phyloP scores from a whole-genome alignment of 2,329 filamentous ascomycete genomes.

The Penicillium janthinellum region DNA sequence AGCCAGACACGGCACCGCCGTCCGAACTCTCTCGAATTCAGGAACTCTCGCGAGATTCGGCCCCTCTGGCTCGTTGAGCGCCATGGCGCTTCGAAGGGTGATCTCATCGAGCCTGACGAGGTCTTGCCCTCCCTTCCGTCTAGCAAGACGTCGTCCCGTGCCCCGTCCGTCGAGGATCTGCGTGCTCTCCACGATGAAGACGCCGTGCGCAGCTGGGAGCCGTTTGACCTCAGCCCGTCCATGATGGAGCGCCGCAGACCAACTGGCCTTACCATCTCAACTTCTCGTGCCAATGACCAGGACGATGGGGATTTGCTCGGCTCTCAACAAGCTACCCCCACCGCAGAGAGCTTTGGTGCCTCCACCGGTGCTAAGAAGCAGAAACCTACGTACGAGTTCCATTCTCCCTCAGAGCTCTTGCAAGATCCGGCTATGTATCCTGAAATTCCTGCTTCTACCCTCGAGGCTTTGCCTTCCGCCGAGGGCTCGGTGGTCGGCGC shows the following conservation, averaged over 20 bases:
- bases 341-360: constrained; percentile 55
- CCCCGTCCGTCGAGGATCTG: constrained; percentile 49
- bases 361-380: constrained; percentile 37
- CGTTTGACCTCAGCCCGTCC: constrained; percentile 29
- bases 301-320: constrained; percentile 53
- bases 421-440: constrained; percentile 37
- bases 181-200: constrained; percentile 32
- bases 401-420: constrained; percentile 50
- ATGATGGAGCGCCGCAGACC: constrained; percentile 30
- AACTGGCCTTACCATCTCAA: constrained; percentile 35
- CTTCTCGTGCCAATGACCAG: constrained; percentile 35
- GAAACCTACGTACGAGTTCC: constrained; percentile 49
- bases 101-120: constrained; percentile 41
- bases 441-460: constrained; percentile 27
- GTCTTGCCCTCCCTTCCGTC: constrained; percentile 54
- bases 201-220: constrained; percentile 33
- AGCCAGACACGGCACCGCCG: constrained; percentile 48
- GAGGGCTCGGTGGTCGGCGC: constrained; percentile 34
- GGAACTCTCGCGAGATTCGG: constrained; percentile 66
- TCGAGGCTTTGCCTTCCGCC: constrained; percentile 32
- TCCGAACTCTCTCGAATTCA: constrained; percentile 56
- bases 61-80: constrained; percentile 81
- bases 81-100: constrained; percentile 48
- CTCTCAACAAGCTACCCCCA: constrained; percentile 70
- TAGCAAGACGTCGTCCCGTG: constrained; percentile 52